phyloP scores from a whole-genome alignment of 75 land plant species.

The Ceratopteris richardii region DNA sequence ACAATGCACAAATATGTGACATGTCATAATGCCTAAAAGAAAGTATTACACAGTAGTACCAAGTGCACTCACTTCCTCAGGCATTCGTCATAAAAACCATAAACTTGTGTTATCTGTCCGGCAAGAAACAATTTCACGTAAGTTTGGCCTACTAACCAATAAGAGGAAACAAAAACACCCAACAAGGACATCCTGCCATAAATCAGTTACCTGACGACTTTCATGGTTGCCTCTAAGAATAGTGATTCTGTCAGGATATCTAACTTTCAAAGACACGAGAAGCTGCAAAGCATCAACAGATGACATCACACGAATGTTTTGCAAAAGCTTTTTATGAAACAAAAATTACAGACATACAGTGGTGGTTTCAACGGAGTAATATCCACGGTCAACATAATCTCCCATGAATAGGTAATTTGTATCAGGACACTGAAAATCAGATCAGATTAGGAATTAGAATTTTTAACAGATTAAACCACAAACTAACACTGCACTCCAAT shows the following conservation, averaged over 20 bases:
- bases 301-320: not conserved
- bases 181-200: too few relatives aligned
- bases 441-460: conserved; percentile 3
- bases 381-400: conserved; percentile 96
- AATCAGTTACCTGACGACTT: conserved; percentile 60
- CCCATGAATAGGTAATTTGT: conserved; percentile 97
- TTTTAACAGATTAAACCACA: not conserved
- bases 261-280: conserved; percentile 82
- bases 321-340: not conserved
- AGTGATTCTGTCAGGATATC: conserved; percentile 79
- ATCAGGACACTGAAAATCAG: conserved; percentile 70
- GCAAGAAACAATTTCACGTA: too few relatives aligned
- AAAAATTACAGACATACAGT: conserved; percentile 43
- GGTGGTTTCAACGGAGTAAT: conserved; percentile 95
- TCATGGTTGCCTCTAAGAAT: conserved; percentile 92
- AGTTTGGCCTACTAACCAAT: too few relatives aligned
- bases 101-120: conserved; percentile 90
- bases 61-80: conserved; percentile 64
- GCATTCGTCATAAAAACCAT: conserved; percentile 93
- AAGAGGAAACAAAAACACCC: too few relatives aligned
- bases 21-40: too few relatives aligned
- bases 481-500: not conserved
- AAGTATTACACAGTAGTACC: not conserved
- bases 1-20: too few relatives aligned
- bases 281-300: conserved; percentile 38